A percentile compares a stretch with the other conserved stretches of the same genome.
Evolutionary conservation across 148 eudicot species (phyloP).

Genomic region (Nepenthes gracilis): DNA sequence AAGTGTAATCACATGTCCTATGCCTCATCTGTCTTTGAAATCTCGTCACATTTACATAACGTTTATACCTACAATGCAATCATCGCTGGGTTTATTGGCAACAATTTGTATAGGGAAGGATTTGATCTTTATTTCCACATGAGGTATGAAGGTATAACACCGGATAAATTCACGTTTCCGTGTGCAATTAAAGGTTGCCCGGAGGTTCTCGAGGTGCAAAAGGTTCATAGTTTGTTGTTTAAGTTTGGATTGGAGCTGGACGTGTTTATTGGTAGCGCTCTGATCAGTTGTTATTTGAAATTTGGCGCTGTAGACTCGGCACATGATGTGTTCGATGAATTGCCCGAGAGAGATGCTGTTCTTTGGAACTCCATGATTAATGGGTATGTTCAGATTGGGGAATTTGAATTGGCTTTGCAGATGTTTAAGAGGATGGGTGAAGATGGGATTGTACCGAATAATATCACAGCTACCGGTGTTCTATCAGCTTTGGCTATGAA

Average conservation of each 20-base stretch:
- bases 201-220: constrained; percentile 23
- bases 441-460: constrained; percentile 21
- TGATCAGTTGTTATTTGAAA: constrained; percentile 44
- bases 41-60: constrained; percentile 18
- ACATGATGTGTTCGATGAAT: constrained; percentile 34
- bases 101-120: constrained; percentile 22
- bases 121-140: constrained; percentile 29
- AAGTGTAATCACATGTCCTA: constrained; percentile 37
- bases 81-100: constrained; percentile 37
- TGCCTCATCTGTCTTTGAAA: constrained; percentile 33
- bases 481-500: constrained; percentile 39
- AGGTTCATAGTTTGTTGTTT: constrained; percentile 56
- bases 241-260: constrained; percentile 46
- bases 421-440: constrained; percentile 36
- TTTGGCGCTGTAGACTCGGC: constrained; percentile 29
- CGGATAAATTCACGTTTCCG: constrained; percentile 63
- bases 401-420: constrained; percentile 31
- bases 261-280: constrained; percentile 48
- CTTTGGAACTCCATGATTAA: constrained; percentile 68
- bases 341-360: constrained; percentile 44
- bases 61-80: constrained; percentile 49
- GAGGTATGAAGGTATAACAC: constrained; percentile 27
- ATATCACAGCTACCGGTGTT: constrained; percentile 45
- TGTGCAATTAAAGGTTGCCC: constrained; percentile 51
- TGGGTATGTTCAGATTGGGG: constrained; percentile 55